Evolutionary conservation across 495 filamentous ascomycete genomes (phyloP).

Genomic region (Pseudevernia furfuracea): DNA sequence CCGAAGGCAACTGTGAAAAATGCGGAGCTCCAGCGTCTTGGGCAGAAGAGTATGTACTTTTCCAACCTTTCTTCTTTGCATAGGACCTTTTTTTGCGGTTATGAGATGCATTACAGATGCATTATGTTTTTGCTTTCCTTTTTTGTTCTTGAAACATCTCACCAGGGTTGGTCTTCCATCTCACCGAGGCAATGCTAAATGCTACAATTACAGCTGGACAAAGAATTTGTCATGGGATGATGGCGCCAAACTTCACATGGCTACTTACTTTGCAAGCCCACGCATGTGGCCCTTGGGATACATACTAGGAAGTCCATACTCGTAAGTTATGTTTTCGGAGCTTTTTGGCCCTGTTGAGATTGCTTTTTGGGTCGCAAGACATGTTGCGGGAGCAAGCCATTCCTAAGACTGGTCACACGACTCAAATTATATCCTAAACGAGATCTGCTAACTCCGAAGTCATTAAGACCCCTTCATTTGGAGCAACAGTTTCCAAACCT

Average conservation of each 20-base stretch:
- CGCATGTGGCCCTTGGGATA: not conserved
- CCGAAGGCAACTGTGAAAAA: not conserved
- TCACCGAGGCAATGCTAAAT: not conserved
- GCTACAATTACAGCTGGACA: not conserved
- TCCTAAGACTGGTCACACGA: too few relatives aligned
- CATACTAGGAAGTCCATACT: not conserved
- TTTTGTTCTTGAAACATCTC: not conserved
- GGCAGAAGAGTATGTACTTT: not conserved
- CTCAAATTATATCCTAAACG: too few relatives aligned
- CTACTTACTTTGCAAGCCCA: constrained; percentile 3
- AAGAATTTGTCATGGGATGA: not conserved
- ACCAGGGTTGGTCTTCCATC: not conserved
- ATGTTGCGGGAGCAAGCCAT: too few relatives aligned
- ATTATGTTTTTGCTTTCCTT: not conserved
- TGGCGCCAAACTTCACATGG: not conserved
- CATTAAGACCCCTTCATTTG: constrained; percentile 1
- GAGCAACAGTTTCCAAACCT: not conserved
- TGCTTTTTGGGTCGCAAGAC: too few relatives aligned
- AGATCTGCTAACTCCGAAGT: too few relatives aligned
- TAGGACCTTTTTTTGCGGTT: not conserved
- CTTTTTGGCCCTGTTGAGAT: too few relatives aligned
- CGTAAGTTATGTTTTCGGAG: too few relatives aligned
- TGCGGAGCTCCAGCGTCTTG: not conserved
- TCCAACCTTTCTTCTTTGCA: not conserved
- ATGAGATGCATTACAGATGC: not conserved